Conservation (phyloP, 2,329 filamentous ascomycete species). For the Parastagonospora nodorum region DNA sequence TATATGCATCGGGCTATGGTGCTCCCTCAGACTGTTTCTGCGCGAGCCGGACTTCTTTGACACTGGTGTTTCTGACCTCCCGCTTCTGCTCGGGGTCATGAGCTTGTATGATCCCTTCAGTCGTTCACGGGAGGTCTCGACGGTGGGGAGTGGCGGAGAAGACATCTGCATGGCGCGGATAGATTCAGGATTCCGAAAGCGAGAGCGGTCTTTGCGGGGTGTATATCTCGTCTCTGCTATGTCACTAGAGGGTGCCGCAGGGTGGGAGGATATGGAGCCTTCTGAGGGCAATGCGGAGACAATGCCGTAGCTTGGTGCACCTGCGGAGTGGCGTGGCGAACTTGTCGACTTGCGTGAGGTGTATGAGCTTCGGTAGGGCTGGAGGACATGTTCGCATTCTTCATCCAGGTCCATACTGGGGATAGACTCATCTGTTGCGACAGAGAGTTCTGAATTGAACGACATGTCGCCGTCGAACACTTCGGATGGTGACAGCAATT, state of each 20-base stretch:
- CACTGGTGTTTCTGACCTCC: constrained; percentile 36
- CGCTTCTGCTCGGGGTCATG: constrained; percentile 37
- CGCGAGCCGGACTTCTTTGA: constrained; percentile 37
- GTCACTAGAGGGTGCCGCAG: constrained; percentile 28
- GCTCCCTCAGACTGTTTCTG: constrained; percentile 31
- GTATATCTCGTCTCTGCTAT: constrained; percentile 52
- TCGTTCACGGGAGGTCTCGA: constrained; percentile 37
- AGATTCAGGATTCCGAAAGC: constrained; percentile 72
- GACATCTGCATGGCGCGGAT: constrained; percentile 75
- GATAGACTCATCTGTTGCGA: constrained; percentile 35
- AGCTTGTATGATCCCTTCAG: constrained; percentile 40
- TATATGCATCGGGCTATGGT: constrained; percentile 32
- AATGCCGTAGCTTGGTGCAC: constrained; percentile 37
- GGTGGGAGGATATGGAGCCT: constrained; percentile 42
- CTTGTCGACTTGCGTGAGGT: constrained; percentile 32
- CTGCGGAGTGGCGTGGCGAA: constrained; percentile 34
- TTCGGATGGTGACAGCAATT: constrained; percentile 35
- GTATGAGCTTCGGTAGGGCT: constrained; percentile 41
- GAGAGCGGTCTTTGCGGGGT: constrained; percentile 64
- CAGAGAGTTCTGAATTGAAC: constrained; percentile 39
- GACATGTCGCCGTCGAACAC: constrained; percentile 40
- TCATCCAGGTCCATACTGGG: constrained; percentile 38
- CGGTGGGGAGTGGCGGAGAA: constrained; percentile 53
- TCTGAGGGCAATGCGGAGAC: constrained; percentile 48
- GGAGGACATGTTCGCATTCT: constrained; percentile 25